Percentiles rank a stretch among this genome's conserved stretches.
Conservation (phyloP, 176 grass and related monocot species). For the Rhipidocladum racemiflorum region DNA sequence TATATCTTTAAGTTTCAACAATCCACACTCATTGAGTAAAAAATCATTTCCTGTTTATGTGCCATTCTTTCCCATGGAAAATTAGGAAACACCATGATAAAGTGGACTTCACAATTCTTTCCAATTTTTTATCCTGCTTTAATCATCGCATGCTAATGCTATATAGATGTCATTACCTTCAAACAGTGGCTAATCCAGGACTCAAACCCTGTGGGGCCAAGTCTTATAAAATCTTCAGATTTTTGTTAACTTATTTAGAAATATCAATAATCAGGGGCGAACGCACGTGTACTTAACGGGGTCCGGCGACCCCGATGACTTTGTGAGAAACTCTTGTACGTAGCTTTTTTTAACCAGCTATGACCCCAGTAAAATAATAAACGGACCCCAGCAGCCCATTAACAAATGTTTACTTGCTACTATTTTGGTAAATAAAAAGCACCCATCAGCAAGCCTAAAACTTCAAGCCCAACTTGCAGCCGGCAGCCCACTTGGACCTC, state of each 20-base stretch:
- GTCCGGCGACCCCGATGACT: too few species aligned
- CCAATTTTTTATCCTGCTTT: neutral
- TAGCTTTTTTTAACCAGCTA: too few species aligned
- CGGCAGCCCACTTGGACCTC: too few species aligned
- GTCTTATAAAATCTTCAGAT: neutral
- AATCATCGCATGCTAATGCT: slow-evolving; percentile 13
- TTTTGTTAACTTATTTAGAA: neutral
- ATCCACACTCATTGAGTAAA: neutral
- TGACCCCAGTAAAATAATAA: too few species aligned
- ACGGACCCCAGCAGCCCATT: too few species aligned
- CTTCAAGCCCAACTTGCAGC: too few species aligned
- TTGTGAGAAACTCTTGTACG: too few species aligned
- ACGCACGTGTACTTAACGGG: too few species aligned
- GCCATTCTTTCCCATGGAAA: slow-evolving; percentile 12
- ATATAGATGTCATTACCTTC: neutral
- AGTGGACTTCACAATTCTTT: neutral
- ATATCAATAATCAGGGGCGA: neutral
- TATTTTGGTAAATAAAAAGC: too few species aligned
- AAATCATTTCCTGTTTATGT: neutral
- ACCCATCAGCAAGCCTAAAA: too few species aligned
- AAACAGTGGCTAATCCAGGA: neutral
- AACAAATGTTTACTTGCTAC: too few species aligned
- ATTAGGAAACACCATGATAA: neutral
- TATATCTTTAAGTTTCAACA: neutral
- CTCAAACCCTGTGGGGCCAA: neutral